These are phyloP conservation scores for Aspergillus kassunensis DNA, from an alignment of 495 filamentous ascomycete species.

Conservation along the genomic window DNA sequence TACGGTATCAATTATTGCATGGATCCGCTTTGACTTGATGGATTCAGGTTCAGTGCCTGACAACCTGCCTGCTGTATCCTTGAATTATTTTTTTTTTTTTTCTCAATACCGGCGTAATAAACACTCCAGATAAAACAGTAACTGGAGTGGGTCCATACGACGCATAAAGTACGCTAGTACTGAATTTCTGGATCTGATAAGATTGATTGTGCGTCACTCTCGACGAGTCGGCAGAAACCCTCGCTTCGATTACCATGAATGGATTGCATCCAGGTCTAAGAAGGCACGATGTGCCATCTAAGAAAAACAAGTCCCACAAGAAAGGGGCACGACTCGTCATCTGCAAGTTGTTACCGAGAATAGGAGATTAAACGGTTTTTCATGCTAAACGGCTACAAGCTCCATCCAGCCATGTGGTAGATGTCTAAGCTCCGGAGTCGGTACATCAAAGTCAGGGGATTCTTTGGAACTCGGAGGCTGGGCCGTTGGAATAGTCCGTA, in stretches of 20 bases:
- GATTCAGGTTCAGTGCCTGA: background rate
- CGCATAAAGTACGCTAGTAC: background rate
- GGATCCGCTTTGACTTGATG: background rate
- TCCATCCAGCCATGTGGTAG: too few species aligned
- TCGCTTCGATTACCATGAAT: background rate
- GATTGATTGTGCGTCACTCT: background rate
- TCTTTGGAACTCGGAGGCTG: too few species aligned
- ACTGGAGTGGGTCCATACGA: background rate
- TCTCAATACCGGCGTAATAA: background rate
- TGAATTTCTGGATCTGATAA: slow-evolving; percentile 1
- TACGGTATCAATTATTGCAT: background rate
- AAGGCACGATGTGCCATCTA: background rate
- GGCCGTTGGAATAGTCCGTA: too few species aligned
- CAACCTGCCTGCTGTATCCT: background rate
- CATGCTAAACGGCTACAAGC: too few species aligned
- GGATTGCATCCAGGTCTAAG: background rate
- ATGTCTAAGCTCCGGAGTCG: too few species aligned
- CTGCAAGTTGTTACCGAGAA: background rate
- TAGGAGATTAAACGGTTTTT: background rate
- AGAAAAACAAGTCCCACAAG: too few species aligned
- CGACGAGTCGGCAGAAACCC: background rate
- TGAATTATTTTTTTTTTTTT: too few species aligned
- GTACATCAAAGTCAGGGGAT: too few species aligned
- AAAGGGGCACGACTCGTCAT: background rate
- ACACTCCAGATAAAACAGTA: background rate